phyloP scores from a whole-genome alignment of 345 rosid species.

The Cardamine chenopodiifolia region DNA sequence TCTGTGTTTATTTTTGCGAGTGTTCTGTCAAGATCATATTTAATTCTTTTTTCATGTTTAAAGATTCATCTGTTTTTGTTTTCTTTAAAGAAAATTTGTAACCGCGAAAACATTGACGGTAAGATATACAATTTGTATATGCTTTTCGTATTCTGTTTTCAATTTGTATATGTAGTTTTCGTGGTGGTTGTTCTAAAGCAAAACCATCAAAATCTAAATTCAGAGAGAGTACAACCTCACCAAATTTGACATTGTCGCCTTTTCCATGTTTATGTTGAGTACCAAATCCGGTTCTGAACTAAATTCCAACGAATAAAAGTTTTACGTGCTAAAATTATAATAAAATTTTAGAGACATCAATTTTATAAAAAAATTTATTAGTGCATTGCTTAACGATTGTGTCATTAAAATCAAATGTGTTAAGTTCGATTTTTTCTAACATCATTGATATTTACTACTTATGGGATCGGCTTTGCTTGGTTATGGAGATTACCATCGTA shows the following conservation, averaged over 20 bases:
- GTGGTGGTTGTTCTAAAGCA: neutral
- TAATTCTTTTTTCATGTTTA: neutral
- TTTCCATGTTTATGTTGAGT: neutral
- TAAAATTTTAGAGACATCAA: no score
- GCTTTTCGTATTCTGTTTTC: neutral
- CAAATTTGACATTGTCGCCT: neutral
- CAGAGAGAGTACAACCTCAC: neutral
- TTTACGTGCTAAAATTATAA: no score
- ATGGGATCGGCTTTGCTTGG: no score
- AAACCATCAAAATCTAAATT: neutral
- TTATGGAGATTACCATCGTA: no score
- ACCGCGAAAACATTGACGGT: neutral
- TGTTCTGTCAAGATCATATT: neutral
- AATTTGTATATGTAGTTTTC: neutral
- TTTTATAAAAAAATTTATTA: no score
- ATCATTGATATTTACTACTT: no score
- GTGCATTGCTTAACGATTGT: no score
- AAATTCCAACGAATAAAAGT: no score
- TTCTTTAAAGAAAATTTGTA: slow-evolving; percentile 17
- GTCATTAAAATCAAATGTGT: no score
- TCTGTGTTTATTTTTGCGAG: neutral
- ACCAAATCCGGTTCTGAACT: no score
- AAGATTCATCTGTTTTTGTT: slow-evolving; percentile 18
- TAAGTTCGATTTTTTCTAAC: no score
- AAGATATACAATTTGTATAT: neutral